Conservation (phyloP, 176 grass and related monocot genomes). For the Otatea glauca region DNA sequence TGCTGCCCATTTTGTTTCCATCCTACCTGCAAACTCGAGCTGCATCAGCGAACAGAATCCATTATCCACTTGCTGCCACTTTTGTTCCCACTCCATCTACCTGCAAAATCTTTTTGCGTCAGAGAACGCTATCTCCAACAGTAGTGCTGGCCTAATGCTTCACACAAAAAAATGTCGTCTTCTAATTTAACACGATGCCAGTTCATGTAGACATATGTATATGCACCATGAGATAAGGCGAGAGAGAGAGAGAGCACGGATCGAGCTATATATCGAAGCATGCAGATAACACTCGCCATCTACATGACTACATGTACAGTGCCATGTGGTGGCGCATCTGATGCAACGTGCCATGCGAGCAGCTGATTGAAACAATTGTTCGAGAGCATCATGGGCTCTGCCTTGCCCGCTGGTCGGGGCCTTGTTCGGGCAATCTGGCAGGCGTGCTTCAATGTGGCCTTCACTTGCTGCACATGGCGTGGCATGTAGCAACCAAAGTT, state of each 20-base stretch:
- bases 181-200: neutral
- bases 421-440: neutral
- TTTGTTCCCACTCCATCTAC: neutral
- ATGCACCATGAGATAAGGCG: too few species aligned
- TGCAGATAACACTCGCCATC: neutral
- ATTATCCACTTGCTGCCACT: neutral
- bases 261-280: neutral
- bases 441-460: constrained; percentile 4
- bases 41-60: neutral
- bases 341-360: neutral
- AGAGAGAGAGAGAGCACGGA: neutral
- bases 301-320: neutral
- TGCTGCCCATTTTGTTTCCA: neutral
- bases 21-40: neutral
- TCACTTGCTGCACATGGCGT: neutral
- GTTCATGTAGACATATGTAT: neutral
- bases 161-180: neutral
- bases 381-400: neutral
- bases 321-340: neutral
- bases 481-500: neutral
- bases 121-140: neutral
- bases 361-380: neutral
- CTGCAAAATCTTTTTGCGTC: neutral
- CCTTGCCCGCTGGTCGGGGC: neutral
- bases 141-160: neutral